Evolutionary conservation across 192 early-diverging fungal genomes (phyloP).

Genomic region (Backusella liffmaniae): DNA sequence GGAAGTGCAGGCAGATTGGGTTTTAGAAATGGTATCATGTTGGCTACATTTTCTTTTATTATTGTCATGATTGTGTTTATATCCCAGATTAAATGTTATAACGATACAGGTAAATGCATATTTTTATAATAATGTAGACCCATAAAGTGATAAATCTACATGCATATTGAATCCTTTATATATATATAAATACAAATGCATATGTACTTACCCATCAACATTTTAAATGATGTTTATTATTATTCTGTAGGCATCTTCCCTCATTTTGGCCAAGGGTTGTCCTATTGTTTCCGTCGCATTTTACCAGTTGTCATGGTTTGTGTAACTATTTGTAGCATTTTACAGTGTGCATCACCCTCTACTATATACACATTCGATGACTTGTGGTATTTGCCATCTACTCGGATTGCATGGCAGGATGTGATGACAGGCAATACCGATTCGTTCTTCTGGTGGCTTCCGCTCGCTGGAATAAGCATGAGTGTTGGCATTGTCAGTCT

Average conservation of each 20-base stretch:
- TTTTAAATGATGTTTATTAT: neutral
- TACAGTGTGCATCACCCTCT: constrained; percentile 35
- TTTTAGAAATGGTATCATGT: constrained; percentile 70
- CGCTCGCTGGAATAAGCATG: constrained; percentile 42
- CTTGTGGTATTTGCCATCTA: constrained; percentile 14
- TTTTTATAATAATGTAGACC: neutral
- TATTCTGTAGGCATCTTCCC: constrained; percentile 33
- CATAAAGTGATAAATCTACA: neutral
- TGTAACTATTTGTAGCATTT: constrained; percentile 31
- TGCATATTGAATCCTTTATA: neutral
- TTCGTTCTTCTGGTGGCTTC: constrained; percentile 55
- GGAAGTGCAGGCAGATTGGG: constrained; percentile 66
- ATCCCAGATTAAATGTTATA: constrained; percentile 44
- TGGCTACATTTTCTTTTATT: constrained; percentile 65
- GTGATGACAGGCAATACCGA: constrained; percentile 47
- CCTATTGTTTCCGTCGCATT: constrained; percentile 30
- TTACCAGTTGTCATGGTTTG: constrained; percentile 36
- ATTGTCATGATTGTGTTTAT: constrained; percentile 56
- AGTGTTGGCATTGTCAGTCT: constrained; percentile 40
- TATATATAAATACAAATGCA: neutral
- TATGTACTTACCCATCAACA: neutral
- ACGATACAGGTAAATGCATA: constrained; percentile 16
- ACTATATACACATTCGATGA: constrained; percentile 20
- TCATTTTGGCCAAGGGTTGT: constrained; percentile 40
- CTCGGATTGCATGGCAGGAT: constrained; percentile 34